Base-by-base conservation (phyloP, 768 basidiomycete genomes). In the Inosperma sp. region DNA sequence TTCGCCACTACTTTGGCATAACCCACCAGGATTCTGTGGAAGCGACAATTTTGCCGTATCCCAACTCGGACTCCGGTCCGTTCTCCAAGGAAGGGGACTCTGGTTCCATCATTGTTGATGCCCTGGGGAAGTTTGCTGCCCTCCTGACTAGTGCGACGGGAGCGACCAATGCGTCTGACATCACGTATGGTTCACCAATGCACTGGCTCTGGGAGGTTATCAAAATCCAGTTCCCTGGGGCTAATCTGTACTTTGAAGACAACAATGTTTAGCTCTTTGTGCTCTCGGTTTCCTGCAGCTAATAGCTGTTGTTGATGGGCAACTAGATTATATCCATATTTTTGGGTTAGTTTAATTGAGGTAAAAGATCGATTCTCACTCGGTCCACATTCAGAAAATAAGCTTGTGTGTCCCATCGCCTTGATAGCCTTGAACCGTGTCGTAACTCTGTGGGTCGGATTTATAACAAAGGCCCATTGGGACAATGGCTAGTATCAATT, bases 71-170 rank as follows among this genome's bases (percentile, higher is more conserved):
- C 22, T 35, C 16, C 14, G 33, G 31, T 27, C 0, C 49, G 2
- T 65, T 72, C 57, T 69, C 69, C n/a, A 62, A 48, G 17, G 58
- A 56, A 22, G 69, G 70, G 10, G 71, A 72, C 57, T 72, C 71
- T 41, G 72, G 74, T 47, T 58, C 71, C 7, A 51, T 67, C 27
- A 65, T 74, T 48, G 65, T 58, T 49, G 61, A 60, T 52, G 36
- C 58, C 54, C 37, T 22, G 27, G 68, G 68, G 51, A 56, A 65
- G 54, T 65, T 71, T 44, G 63, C 62, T 55, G 65, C 49, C 36
- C 33, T 59, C 17, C 60, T 65, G 30, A 65, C 60, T 4, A 51
- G 56, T 30, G 62, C 57, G 1, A 49, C 57, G 2, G 51, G 48
- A 22, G 40, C 45, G 10, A 56, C 64, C 23, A 56, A 57, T 40